A percentile compares a stretch with the other conserved stretches of the same genome.
These are phyloP conservation scores for Aspergillus sp. DNA, from an alignment of 2,329 filamentous ascomycete species.

Conservation along the genomic window DNA sequence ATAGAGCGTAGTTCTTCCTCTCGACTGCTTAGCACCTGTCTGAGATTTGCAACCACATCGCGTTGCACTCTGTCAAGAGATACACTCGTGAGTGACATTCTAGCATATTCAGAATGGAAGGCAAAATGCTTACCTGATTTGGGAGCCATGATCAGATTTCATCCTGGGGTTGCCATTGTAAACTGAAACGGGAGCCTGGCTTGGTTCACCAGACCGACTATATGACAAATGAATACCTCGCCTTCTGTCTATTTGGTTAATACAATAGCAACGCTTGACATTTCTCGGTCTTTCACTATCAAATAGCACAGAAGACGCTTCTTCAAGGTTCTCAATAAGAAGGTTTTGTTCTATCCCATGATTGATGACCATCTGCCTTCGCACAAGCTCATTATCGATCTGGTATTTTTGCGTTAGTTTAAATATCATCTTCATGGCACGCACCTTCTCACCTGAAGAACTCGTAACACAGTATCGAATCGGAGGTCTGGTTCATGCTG, in stretches of 20 bases:
- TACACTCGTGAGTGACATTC: constrained; percentile 9
- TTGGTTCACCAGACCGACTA: constrained; percentile 49
- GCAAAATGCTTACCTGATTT: constrained; percentile 52
- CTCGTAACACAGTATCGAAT: constrained; percentile 76
- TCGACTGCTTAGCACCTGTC: constrained; percentile 55
- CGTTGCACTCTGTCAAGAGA: constrained; percentile 41
- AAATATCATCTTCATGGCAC: not conserved
- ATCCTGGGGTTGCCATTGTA: constrained; percentile 66
- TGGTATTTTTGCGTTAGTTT: constrained; percentile 36
- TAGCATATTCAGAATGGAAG: not conserved
- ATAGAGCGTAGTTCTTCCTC: constrained; percentile 51
- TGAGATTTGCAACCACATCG: constrained; percentile 53
- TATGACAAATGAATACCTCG: constrained; percentile 62
- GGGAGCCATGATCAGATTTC: constrained; percentile 71
- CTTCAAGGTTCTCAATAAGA: constrained; percentile 66
- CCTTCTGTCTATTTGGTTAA: constrained; percentile 65
- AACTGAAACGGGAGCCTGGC: constrained; percentile 54
- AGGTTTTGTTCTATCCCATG: constrained; percentile 81
- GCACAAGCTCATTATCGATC: constrained; percentile 76
- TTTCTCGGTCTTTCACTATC: constrained; percentile 63
- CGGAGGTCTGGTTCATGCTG: constrained; percentile 71
- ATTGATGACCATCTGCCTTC: constrained; percentile 80
- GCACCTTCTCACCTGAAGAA: constrained; percentile 58
- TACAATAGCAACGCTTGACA: constrained; percentile 64
- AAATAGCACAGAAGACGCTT: constrained; percentile 71